Evolutionary conservation across 1,284 basidiomycete genomes (phyloP), one percentile per base, ranked within the genome.

Genomic region (Entoloma clypeatum): DNA sequence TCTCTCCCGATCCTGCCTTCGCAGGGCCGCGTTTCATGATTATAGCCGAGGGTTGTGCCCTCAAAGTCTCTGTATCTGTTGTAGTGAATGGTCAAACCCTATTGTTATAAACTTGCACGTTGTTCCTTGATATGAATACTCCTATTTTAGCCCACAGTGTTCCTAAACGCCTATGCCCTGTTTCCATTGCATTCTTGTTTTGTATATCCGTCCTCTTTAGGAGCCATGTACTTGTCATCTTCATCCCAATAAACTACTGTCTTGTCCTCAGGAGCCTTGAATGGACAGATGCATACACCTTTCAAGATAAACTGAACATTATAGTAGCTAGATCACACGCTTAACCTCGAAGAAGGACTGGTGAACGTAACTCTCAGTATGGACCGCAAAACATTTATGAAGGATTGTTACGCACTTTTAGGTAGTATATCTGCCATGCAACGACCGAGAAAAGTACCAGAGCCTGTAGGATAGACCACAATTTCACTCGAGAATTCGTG

Each of bases 391-490:
- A 30, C 19, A 36, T 31, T 18, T 35, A 17, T 30, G 40, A n/a
- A 5, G 6, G n/a, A 14, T 17, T 44, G 33, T 10, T 11, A 62
- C 79, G 61, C 53, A 85, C 91, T 74, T 97, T 95, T 45, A 99
- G 75, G 71, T 98, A 99, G 69, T 95, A 97, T 43, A 99, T 79
- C 66, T 99, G 97, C 90, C 93, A 98, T 21, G 77, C 92, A 47
- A 96, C 94, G 0, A 97, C 88, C 10, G 80, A 74, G 56, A 98
- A 85, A 31, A 99, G 72, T 21, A 99, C 86, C 36, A 87, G 60
- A 11, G 86, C 79, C 64, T 99, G 96, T 9, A 92, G 64, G 48
- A 99, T 84, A 8, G 92, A 95, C 96, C 96, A 99, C 92, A 92
- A 99, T 67, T 98, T 99, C 45, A 99, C 94, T 29, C 96, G 82